Base-by-base conservation (phyloP, 306 rosid genomes). In the Cyamopsis tetragonoloba region DNA sequence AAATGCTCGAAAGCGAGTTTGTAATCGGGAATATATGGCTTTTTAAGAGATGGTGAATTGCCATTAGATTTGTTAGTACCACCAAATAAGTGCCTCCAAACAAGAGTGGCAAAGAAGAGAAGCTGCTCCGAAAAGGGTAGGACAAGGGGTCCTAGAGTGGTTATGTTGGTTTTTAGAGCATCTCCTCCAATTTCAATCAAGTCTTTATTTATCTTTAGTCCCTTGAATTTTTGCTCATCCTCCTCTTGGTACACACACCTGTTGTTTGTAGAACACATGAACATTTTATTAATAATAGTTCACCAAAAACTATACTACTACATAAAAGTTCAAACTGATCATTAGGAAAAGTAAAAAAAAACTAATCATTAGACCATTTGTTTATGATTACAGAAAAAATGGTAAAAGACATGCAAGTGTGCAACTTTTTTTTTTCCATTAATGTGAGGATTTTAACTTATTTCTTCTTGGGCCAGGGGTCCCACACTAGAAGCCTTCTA, bases 241-340 rank as follows among this genome's bases (percentile, higher is more conserved):
- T 95, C 99, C 77, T 88, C 99, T 80, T 95, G 99, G 84, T 88
- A 86, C 10, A 95, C 86, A 31, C 97, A 80, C 82, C 99, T 95
- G 79, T 38, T 15, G 6, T 22, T 14, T 24, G 4, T 8, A n/a
- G n/a, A n/a, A n/a, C n/a, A n/a, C n/a, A 5, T 14, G 26, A 5
- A 11, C 2, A n/a, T 12, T 50, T 38, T 11, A 19, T 20, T 35
- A 35, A 27, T 1, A 37, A 39, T 24, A 14, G 9, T 17, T 50
- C 23, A 50, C 49, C 49, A 22, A 14, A 42, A 7, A 57, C 7
- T 51, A 3, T 7, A 10, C 34, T 5, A 43, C 6, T n/a, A n/a
- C n/a, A n/a, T n/a, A n/a, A n/a, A n/a, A n/a, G n/a, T n/a, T n/a
- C n/a, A n/a, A n/a, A n/a, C n/a, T n/a, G n/a, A n/a, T n/a, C n/a